Conservation (phyloP, 2,329 filamentous ascomycete species). For the Fusarium sp. region DNA sequence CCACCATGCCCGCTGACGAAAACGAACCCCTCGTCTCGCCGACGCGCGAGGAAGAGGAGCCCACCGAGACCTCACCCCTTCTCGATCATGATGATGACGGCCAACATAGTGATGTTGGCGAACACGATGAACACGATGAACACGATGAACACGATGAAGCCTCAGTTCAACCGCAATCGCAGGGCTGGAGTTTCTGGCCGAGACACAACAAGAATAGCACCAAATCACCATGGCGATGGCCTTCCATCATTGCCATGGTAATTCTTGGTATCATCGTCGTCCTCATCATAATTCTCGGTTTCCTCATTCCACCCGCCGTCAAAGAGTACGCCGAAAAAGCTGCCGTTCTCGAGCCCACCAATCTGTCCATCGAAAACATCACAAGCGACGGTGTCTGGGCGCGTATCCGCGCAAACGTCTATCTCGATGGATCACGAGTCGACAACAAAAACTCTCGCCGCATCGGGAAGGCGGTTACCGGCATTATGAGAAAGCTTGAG, state of each 20-base stretch:
- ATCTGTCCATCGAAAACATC: constrained; percentile 87
- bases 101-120: constrained; percentile 51
- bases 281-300: constrained; percentile 81
- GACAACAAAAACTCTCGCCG: constrained; percentile 78
- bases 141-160: constrained; percentile 47
- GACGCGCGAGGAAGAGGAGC: constrained; percentile 49
- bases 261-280: constrained; percentile 75
- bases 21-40: constrained; percentile 61
- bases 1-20: constrained; percentile 62
- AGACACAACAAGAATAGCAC: constrained; percentile 42
- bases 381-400: constrained; percentile 83
- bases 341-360: constrained; percentile 84
- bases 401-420: constrained; percentile 85
- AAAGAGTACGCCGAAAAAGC: constrained; percentile 91
- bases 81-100: constrained; percentile 59
- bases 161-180: constrained; percentile 14
- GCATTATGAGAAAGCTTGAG: constrained; percentile 83
- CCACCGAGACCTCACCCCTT: constrained; percentile 67
- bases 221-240: constrained; percentile 70
- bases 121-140: constrained; percentile 46
- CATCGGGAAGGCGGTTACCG: constrained; percentile 83
- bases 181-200: constrained; percentile 43
- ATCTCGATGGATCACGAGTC: constrained; percentile 84
- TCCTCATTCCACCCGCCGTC: constrained; percentile 84
- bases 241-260: constrained; percentile 81